Base-by-base conservation (phyloP, 2,329 filamentous ascomycete genomes). In the Aspergillus pseudoglaucus region DNA sequence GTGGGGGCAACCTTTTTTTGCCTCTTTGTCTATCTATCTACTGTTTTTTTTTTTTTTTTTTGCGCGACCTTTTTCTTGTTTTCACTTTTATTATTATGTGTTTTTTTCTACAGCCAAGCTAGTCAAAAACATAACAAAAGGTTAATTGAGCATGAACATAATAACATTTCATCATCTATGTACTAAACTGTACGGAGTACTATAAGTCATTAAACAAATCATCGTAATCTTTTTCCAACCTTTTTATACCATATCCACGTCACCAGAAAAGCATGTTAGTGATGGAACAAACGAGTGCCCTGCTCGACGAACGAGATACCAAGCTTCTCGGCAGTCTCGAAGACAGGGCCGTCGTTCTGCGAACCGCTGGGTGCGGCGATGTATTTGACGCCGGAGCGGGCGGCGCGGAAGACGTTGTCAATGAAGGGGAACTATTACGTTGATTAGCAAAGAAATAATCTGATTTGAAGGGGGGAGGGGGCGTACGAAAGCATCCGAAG, bases 281-380 rank as follows among this genome's bases (percentile, higher is more conserved):
- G 91, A 72, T 96, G 91, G 84, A 97, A 97, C 56, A 97, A 79
- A 59, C 93, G 83, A 50, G 87, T 85, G 67, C 86, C 89, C 78
- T 98, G 93, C 79, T 98, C 90, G 33, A 97, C 87, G 72, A 97
- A 96, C 40, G 86, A 90, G 61, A 97, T 95, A 47, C 85, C 87
- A 55, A 95, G 77, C 75, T 91, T 89, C 76, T 95, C 89, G 4
- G 90, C 89, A 9, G 90, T 94, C 67, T 89, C 85, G 60, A 95
- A 73, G 44, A 75, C 72, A 18, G 72, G 64, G 8, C 61, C 60
- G 49, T 75, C 72, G 50, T 75, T 75, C 60, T 75, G 72, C 58
- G 70, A 95, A 49, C 93, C 93, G 44, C 82, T 87, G 8, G 93
- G 93, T 35, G 91, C 91, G 47, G 93, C 91, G 62, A 97, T 88